Evolutionary conservation across 2,329 filamentous ascomycete genomes (phyloP).

Genomic region (Sclerotinia glacialis): DNA sequence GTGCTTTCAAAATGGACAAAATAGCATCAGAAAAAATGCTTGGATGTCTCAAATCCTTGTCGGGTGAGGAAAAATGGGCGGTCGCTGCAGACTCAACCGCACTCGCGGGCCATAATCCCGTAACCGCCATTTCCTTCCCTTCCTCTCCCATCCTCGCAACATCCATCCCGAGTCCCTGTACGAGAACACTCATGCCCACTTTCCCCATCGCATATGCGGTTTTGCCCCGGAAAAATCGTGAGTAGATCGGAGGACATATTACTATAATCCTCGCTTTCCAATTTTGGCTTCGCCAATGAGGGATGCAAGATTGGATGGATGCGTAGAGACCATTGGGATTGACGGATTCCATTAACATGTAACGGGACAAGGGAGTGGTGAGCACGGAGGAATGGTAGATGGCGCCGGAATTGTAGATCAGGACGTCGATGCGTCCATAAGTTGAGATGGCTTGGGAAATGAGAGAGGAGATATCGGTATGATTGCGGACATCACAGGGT

Average conservation of each 20-base stretch:
- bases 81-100: constrained; percentile 76
- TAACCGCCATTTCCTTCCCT: constrained; percentile 70
- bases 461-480: constrained; percentile 56
- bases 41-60: constrained; percentile 62
- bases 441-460: constrained; percentile 48
- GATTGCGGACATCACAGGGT: constrained; percentile 66
- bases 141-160: constrained; percentile 57
- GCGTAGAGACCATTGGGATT: constrained; percentile 76
- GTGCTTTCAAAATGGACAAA: constrained; percentile 64
- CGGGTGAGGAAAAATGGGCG: constrained; percentile 39
- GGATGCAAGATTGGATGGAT: constrained; percentile 64
- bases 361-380: constrained; percentile 71
- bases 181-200: constrained; percentile 77
- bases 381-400: constrained; percentile 80
- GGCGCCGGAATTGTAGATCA: constrained; percentile 81
- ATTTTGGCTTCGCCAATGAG: constrained; percentile 55
- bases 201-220: constrained; percentile 79
- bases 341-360: constrained; percentile 72
- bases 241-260: constrained; percentile 82
- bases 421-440: constrained; percentile 59
- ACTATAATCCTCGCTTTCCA: constrained; percentile 68
- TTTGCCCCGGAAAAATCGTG: constrained; percentile 80
- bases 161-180: constrained; percentile 80
- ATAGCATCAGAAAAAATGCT: constrained; percentile 80
- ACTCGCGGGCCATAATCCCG: constrained; percentile 78